Conservation (phyloP, 2,329 filamentous ascomycete genomes). For the Aspergillus sp. region DNA sequence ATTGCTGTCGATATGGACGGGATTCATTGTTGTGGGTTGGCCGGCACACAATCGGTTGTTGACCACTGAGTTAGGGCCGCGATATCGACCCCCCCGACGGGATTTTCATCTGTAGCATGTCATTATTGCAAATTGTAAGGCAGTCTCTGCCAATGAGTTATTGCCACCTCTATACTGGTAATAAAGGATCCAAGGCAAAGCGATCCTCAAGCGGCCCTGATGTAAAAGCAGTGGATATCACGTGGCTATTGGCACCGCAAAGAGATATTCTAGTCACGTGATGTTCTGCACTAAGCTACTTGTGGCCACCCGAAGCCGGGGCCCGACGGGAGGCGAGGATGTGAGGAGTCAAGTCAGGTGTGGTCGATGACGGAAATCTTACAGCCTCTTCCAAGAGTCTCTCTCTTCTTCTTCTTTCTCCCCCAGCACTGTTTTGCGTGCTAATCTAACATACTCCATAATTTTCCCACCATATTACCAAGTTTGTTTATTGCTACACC, state of each 20-base stretch:
- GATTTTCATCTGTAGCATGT: background rate
- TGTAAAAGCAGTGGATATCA: too few relatives aligned
- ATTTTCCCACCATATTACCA: background rate
- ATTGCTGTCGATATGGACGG: background rate
- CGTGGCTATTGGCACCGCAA: too few relatives aligned
- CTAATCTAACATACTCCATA: conserved; percentile 9
- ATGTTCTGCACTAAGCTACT: background rate
- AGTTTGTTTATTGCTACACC: background rate
- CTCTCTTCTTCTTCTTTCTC: conserved; percentile 9
- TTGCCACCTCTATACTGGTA: background rate
- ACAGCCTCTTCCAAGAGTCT: conserved; percentile 11
- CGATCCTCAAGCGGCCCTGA: background rate
- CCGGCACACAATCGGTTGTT: background rate
- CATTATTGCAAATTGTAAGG: background rate
- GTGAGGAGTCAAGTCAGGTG: conserved; percentile 18
- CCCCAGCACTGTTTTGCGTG: conserved; percentile 16
- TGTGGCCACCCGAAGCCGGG: conserved; percentile 8
- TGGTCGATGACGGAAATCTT: conserved; percentile 24
- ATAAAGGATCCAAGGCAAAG: background rate
- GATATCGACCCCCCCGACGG: background rate
- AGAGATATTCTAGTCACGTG: background rate
- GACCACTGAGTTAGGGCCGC: background rate
- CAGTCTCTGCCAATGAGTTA: background rate
- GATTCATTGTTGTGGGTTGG: background rate
- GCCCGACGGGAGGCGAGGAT: conserved; percentile 13